phyloP scores from a whole-genome alignment of 2,329 filamentous ascomycete species.

The Boeremia lycopersici region DNA sequence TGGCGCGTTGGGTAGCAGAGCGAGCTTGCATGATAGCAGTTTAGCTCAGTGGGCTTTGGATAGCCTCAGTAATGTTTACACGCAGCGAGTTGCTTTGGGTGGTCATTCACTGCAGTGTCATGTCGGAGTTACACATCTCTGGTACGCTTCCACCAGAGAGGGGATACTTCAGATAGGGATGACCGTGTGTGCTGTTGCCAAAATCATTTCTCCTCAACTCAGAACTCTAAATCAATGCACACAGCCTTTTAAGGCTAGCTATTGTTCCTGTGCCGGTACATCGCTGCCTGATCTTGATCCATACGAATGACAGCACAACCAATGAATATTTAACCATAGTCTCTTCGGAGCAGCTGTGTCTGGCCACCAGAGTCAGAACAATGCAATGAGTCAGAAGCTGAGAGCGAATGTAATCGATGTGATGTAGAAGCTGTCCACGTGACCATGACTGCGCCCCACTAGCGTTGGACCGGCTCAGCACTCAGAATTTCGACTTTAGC shows the following conservation, averaged over 20 bases:
- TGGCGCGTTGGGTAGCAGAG: constrained; percentile 3
- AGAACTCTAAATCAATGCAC: neutral
- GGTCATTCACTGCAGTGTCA: neutral
- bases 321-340: neutral
- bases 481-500: constrained; percentile 33
- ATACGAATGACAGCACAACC: neutral
- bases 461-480: constrained; percentile 25
- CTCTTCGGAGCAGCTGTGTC: neutral
- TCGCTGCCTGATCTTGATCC: neutral
- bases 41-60: constrained; percentile 6
- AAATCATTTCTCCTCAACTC: neutral
- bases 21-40: constrained; percentile 3
- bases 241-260: neutral
- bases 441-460: constrained; percentile 5
- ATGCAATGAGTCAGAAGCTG: neutral
- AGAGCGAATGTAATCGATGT: neutral
- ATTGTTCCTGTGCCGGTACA: neutral
- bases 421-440: neutral
- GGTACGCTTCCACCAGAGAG: too few species aligned
- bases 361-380: neutral
- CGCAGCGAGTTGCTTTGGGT: neutral
- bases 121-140: neutral
- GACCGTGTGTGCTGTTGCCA: neutral
- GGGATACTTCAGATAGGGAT: neutral
- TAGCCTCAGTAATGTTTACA: constrained; percentile 14